Conservation (phyloP, 2,329 filamentous ascomycete species). For the Venturia carpophila region DNA sequence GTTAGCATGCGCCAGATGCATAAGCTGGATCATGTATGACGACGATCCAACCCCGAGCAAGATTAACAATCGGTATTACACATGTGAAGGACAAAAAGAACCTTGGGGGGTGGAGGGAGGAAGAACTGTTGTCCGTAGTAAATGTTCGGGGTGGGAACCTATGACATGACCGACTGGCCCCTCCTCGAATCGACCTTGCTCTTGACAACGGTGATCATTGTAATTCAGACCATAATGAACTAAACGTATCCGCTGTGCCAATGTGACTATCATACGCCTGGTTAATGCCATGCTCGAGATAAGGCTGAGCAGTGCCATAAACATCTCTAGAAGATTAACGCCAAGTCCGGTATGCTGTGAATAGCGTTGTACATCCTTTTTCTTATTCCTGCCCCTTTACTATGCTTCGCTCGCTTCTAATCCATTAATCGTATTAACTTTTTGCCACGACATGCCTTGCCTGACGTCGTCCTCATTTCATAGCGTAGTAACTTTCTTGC, state of each 20-base stretch:
- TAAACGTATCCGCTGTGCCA: neutral
- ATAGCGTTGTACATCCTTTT: neutral
- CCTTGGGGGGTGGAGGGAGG: neutral
- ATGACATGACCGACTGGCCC: neutral
- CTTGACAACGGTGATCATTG: neutral
- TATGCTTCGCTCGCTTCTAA: neutral
- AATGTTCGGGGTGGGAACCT: neutral
- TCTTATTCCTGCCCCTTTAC: neutral
- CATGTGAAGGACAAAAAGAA: neutral
- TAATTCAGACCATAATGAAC: neutral
- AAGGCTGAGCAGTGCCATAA: neutral
- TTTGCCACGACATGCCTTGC: neutral
- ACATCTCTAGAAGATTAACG: neutral
- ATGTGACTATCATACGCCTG: neutral
- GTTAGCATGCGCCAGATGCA: conserved; percentile 4
- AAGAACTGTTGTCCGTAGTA: neutral
- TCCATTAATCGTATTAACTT: neutral
- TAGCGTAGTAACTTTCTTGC: conserved; percentile 6
- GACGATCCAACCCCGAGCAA: neutral
- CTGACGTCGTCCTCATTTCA: conserved; percentile 3
- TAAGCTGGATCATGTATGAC: neutral
- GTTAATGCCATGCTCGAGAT: neutral
- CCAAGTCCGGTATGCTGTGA: neutral
- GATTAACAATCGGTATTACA: neutral
- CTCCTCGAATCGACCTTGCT: neutral